phyloP scores from a whole-genome alignment of 441 rosid species.

The Daphne laureola region DNA sequence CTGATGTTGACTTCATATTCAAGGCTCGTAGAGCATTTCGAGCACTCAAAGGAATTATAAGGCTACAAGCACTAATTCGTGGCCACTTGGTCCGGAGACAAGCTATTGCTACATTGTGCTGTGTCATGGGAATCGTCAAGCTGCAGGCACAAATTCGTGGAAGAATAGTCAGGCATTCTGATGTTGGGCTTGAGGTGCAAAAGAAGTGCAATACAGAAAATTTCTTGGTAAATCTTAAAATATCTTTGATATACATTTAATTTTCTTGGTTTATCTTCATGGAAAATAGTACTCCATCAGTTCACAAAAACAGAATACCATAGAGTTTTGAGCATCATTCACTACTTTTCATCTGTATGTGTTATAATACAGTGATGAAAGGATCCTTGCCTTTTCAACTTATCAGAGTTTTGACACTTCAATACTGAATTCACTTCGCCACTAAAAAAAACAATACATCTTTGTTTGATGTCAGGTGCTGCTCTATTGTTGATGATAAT shows the following conservation, averaged over 20 bases:
- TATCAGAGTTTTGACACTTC: too few species aligned
- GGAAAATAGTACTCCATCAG: background rate
- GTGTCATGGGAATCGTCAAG: constrained; percentile 51
- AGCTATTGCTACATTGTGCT: constrained; percentile 53
- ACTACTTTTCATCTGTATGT: too few species aligned
- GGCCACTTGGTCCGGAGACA: constrained; percentile 68
- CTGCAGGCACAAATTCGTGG: constrained; percentile 57
- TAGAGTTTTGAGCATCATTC: too few species aligned
- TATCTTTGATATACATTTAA: background rate
- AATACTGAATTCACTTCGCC: too few species aligned
- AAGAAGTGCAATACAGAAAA: constrained; percentile 26
- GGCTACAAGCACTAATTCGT: constrained; percentile 72
- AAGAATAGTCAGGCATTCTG: constrained; percentile 45
- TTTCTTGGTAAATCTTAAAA: constrained; percentile 39
- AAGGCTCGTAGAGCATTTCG: constrained; percentile 74
- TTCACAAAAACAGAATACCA: too few species aligned
- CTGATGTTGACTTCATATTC: constrained; percentile 27
- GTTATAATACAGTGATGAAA: too few species aligned
- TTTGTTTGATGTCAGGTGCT: too few species aligned
- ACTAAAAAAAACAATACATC: too few species aligned
- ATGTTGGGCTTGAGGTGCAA: constrained; percentile 40
- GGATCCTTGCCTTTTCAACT: too few species aligned
- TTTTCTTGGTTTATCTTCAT: background rate
- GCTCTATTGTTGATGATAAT: too few species aligned
- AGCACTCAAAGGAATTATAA: constrained; percentile 64